These are phyloP conservation scores for Trypanosoma melophagium DNA, from an alignment of 208 protist species.

Conservation along the genomic window DNA sequence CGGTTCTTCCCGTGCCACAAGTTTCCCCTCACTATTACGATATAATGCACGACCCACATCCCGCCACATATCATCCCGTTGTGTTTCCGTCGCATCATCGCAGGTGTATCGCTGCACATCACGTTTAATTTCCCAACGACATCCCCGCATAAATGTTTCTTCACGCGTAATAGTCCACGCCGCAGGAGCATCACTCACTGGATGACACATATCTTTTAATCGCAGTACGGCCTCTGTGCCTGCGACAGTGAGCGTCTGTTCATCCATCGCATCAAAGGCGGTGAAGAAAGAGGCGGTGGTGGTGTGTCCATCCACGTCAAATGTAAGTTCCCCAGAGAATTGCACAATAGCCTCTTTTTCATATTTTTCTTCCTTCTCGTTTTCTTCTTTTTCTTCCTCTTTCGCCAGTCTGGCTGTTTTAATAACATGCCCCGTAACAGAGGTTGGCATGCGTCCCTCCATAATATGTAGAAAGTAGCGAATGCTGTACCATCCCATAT, in stretches of 20 bases:
- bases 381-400: too few species aligned
- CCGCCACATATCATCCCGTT: slow-evolving; percentile 16
- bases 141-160: background rate
- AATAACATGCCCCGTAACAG: slow-evolving; percentile 53
- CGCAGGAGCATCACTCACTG: background rate
- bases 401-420: slow-evolving; percentile 18
- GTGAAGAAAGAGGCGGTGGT: slow-evolving; percentile 30
- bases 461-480: slow-evolving; percentile 62
- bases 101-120: background rate
- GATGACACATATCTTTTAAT: slow-evolving; percentile 15
- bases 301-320: slow-evolving; percentile 19
- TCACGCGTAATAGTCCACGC: slow-evolving; percentile 9
- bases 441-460: slow-evolving; percentile 39
- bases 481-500: slow-evolving; percentile 65
- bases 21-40: background rate
- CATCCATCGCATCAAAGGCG: slow-evolving; percentile 33
- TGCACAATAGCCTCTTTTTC: slow-evolving; percentile 40
- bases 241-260: slow-evolving; percentile 22
- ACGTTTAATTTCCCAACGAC: background rate
- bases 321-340: slow-evolving; percentile 41
- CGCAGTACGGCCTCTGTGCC: slow-evolving; percentile 11
- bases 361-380: too few species aligned
- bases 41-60: slow-evolving; percentile 12
- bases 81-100: slow-evolving; percentile 2
- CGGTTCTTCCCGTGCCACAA: background rate